Evolutionary conservation across 257 asterid genomes (phyloP), one percentile per base, ranked within the genome.

Genomic region (Paraleonurus japonicus): DNA sequence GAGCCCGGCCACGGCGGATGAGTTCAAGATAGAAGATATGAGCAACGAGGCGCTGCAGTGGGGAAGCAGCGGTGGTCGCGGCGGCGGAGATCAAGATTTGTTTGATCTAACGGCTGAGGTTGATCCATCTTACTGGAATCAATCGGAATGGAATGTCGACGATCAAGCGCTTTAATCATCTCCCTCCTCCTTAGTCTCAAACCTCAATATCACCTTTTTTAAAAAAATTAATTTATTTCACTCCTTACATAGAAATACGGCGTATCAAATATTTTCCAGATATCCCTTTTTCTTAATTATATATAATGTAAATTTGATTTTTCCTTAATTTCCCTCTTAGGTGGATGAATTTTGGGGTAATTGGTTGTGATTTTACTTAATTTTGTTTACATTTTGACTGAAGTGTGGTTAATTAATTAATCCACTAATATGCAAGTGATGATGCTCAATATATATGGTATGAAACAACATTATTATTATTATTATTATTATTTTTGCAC

Each of bases 41-140:
- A n/a, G n/a, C n/a, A n/a, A n/a, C n/a, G n/a, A 72, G 51, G 78
- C 79, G 73, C 74, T 83, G 39, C 87, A 84, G 62, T 89, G 97
- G 96, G 86, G 83, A 7, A 71, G 78, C 51, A 79, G 76, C 2
- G 84, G 64, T 4, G 82, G 26, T 11, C 72, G 67, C 33, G 81
- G 79, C 5, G 85, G 75, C 0, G 89, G 77, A 7, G 95, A 90
- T 63, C 90, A 81, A 15, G 90, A 85, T 11, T 57, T 92, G 73
- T 88, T 81, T 84, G 95, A 90, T 84, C 83, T 90, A 65, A 67
- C 95, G 23, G 95, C 87, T 30, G 75, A 74, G 32, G 85, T 85
- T 22, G 96, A 90, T 84, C 92, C 91, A 20, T 63, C 84, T 1
- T 88, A 88, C 85, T 92, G 96, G 98, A 81, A 72, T 71, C 93